These are phyloP conservation scores for Albifimbria verrucaria DNA, from an alignment of 2,329 filamentous ascomycete species.

Conservation along the genomic window DNA sequence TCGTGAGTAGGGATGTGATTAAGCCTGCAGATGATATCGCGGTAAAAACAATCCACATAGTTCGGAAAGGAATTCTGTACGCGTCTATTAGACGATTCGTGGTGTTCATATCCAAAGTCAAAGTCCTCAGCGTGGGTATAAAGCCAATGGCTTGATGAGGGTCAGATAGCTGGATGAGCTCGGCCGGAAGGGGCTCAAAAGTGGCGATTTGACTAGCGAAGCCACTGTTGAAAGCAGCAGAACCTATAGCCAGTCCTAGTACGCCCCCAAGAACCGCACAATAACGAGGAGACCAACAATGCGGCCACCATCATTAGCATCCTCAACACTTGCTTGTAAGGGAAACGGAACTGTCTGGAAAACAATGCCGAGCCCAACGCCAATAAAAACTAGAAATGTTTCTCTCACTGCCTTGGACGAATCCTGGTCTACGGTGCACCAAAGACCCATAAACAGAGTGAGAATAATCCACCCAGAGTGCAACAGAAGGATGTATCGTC, in stretches of 20 bases:
- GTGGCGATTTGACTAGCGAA: slow-evolving; percentile 2
- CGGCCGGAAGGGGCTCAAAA: neutral
- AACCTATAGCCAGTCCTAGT: slow-evolving; percentile 6
- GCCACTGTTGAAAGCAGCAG: slow-evolving; percentile 7
- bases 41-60: neutral
- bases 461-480: slow-evolving; percentile 1
- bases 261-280: slow-evolving; percentile 4
- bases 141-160: slow-evolving; percentile 5
- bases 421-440: neutral
- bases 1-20: neutral
- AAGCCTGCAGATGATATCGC: neutral
- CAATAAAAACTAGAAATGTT: slow-evolving; percentile 19
- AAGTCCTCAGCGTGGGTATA: slow-evolving; percentile 2
- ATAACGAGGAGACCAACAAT: slow-evolving; percentile 5
- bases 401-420: slow-evolving; percentile 7
- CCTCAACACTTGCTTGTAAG: slow-evolving; percentile 6
- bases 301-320: slow-evolving; percentile 6
- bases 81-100: neutral
- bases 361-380: slow-evolving; percentile 22
- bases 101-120: neutral
- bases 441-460: slow-evolving; percentile 3
- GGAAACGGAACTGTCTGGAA: slow-evolving; percentile 8
- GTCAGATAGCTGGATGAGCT: neutral
- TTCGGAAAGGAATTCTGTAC: neutral
- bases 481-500: neutral